These are phyloP conservation scores for Escovopsis sp. DNA, from an alignment of 2,329 filamentous ascomycete genomes.

Conservation along the genomic window DNA sequence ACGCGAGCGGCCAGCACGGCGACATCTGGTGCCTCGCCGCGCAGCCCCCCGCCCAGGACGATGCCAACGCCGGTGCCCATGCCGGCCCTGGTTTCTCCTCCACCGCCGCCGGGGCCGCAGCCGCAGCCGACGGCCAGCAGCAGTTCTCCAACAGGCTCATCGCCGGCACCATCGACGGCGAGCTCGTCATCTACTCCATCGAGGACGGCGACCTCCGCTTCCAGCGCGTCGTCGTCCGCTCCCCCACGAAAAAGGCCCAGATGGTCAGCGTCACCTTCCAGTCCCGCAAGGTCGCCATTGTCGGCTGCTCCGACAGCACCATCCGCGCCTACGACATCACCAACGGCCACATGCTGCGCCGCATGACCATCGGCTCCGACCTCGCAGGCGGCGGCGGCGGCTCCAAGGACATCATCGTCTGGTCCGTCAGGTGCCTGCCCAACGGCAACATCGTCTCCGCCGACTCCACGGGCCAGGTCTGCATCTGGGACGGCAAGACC, in stretches of 20 bases:
- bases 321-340: slow-evolving; percentile 81
- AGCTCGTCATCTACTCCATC: slow-evolving; percentile 73
- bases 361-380: slow-evolving; percentile 74
- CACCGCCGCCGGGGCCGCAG: no score
- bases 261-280: slow-evolving; percentile 89
- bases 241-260: slow-evolving; percentile 69
- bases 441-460: slow-evolving; percentile 87
- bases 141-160: slow-evolving; percentile 47
- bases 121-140: no score
- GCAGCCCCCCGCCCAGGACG: slow-evolving; percentile 42
- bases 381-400: slow-evolving; percentile 59
- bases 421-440: slow-evolving; percentile 78
- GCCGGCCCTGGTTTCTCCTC: no score
- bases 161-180: slow-evolving; percentile 79
- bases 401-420: slow-evolving; percentile 75
- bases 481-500: slow-evolving; percentile 86
- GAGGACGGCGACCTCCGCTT: slow-evolving; percentile 73
- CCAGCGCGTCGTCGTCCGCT: slow-evolving; percentile 57
- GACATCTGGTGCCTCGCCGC: slow-evolving; percentile 94
- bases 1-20: slow-evolving; percentile 82
- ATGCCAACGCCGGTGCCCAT: no score
- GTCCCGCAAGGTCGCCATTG: slow-evolving; percentile 64
- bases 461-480: slow-evolving; percentile 84
- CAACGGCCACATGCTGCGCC: slow-evolving; percentile 59
- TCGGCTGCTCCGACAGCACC: slow-evolving; percentile 92